Evolutionary conservation across 768 basidiomycete species (phyloP), one percentile per base, ranked within the genome.

Genomic region (Leccinum variicolor): DNA sequence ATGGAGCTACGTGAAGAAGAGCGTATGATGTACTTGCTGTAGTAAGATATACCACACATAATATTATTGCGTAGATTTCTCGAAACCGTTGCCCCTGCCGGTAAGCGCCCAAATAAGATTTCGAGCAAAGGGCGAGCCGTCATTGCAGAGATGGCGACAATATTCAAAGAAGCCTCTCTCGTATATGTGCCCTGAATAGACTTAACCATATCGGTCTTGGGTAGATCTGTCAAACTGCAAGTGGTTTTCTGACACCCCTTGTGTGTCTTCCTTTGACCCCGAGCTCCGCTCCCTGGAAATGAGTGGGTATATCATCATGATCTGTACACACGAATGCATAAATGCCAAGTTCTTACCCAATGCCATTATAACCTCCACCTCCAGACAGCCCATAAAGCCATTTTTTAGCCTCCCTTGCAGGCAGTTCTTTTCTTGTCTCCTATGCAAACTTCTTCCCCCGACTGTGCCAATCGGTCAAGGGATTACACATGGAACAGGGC

Each of bases 1-100:
- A 58, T 99, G 96, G 96, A 92, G 94, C 76, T 90, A 86, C 78
- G 84, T 94, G 77, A 98, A 99, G 82, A 87, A 83, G 77, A 87
- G 80, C 69, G 81, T 95, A 76, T 92, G 81, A 89, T 80, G 66
- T 66, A 71, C 71, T 69, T 64, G 70, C 69, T 78, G 74, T 74
- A 74, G 65, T 64, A 67, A 34, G 65, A 61, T 70, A 74, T 74
- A 73, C 64, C 70, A 64, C 67, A n/a, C 69, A 70, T 79, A 77
- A 75, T 85, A 79, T 76, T 60, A 57, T 74, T 73, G 81, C 71
- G 76, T 77, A 81, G 58, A 55, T 9, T 55, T 58, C 36, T 55
- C 52, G 58, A 51, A 47, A 59, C 36, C 45, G 56, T 64, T 51
- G 21, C 53, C 48, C 41, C 34, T 43, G 56, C 59, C 55, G 52